Base-by-base conservation (phyloP, 2,329 filamentous ascomycete species). In the Pestalotiopsis sp. region DNA sequence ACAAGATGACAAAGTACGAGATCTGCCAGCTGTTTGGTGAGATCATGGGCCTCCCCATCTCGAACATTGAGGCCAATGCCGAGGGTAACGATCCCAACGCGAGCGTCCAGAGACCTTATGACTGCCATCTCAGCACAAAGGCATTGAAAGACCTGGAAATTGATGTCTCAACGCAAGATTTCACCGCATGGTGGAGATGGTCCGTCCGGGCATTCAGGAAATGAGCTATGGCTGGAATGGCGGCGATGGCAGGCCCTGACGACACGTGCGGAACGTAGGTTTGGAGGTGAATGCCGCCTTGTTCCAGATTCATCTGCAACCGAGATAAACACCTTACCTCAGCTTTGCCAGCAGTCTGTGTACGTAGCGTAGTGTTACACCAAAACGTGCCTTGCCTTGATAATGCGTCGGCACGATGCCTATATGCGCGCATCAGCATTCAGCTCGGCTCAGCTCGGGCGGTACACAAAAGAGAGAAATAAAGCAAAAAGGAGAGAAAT, bases 1-100 rank as follows among this genome's bases (percentile, higher is more conserved):
- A 97, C 73, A 88, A 86, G 72, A 92, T 91, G 84, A 97, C 94
- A 61, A 97, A 97, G 83, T 97, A 95, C 79, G 90, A 95, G 79
- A 97, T 98, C 68, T 95, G 93, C 78, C 83, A 93, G 80, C 82
- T 87, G 11, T 91, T 97, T 76, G 92, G 90, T 4, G 90, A 94
- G 69, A 93, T 97, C 69, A 90, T 97, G 86, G 93, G 91, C 0
- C 78, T 97, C 67, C 86, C 92, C 12, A 84, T 91, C 23, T 87
- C 89, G 61, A 87, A 87, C 7, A 91, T 97, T 79, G 85, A 88
- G 74, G 83, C 91, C 11, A 91, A 93, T 75, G 87, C 89, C 27
- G 85, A 92, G 74, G 92, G 92, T 49, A 92, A 92, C 78, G 91
- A 93, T 72, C 89, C 91, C 5, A 90, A 89, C 70, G 89, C 91